Evolutionary conservation across 1,284 basidiomycete genomes (phyloP).

Genomic region (Sanguinoderma infundibulare): DNA sequence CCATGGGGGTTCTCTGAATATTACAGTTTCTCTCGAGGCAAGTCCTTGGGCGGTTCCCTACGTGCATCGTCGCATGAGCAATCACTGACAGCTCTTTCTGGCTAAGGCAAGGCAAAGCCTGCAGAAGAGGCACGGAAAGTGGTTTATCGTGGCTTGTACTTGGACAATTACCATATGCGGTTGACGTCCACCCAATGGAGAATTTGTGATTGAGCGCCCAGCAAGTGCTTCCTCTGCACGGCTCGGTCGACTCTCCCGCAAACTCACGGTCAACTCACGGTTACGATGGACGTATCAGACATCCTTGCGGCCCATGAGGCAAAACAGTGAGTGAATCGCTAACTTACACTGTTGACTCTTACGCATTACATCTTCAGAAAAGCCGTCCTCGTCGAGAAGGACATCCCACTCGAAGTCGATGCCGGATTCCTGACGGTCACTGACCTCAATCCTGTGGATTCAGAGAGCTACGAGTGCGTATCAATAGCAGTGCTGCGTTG

Average conservation of each 20-base stretch:
- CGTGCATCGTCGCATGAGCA: too few species aligned
- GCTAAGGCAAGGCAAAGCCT: too few species aligned
- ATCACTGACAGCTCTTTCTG: too few species aligned
- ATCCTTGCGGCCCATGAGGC: conserved; percentile 72
- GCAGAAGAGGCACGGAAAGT: too few species aligned
- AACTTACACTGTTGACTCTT: conserved; percentile 1
- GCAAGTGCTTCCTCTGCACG: not conserved
- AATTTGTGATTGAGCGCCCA: conserved; percentile 13
- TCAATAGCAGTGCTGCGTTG: not conserved
- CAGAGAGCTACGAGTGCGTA: conserved; percentile 77
- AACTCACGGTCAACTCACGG: not conserved
- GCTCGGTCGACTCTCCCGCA: not conserved
- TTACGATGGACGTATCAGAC: conserved; percentile 77
- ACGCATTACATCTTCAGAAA: conserved; percentile 48
- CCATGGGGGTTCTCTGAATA: too few species aligned
- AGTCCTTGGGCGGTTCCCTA: too few species aligned
- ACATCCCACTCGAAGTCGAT: conserved; percentile 84
- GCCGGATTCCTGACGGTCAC: conserved; percentile 84
- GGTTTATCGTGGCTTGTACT: not conserved
- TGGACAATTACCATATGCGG: conserved; percentile 14
- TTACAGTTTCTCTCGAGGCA: too few species aligned
- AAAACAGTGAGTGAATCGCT: conserved; percentile 53
- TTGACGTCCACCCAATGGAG: conserved; percentile 6
- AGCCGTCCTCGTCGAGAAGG: conserved; percentile 74
- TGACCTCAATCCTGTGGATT: conserved; percentile 87